Evolutionary conservation across 2,329 filamentous ascomycete species (phyloP), one percentile per base, ranked within the genome.

Genomic region (Plenodomus lindquistii): DNA sequence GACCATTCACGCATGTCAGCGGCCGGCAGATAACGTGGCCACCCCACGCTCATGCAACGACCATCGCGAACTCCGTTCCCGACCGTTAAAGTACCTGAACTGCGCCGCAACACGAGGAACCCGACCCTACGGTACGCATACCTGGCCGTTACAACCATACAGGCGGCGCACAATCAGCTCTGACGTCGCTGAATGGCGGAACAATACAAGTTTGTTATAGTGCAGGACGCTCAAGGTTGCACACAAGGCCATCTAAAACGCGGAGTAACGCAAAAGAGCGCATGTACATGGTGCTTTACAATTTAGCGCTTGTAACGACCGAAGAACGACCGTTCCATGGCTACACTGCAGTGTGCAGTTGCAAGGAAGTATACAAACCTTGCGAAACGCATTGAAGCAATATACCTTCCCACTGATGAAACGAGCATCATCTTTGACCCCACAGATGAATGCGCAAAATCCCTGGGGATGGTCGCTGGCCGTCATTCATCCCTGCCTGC

Each of bases 71-170:
- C 3, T 48, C 38, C 37, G 36, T 18, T 36, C 22, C 18, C 37
- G 41, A 46, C 52, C 48, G 49, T 55, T 50, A 38, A 43, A 37
- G 43, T 43, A 46, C 42, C 42, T 48, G 42, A 39, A 24, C 37
- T 44, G 27, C 19, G 48, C 43, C 42, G 42, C 27, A 48, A 45
- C 39, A 42, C 20, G 46, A 24, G 40, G 16, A 37, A 41, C 52
- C 52, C 52, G 46, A 16, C 40, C 38, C 45, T 49, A 51, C 35
- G 45, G 45, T 50, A 52, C 46, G 7, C 40, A 36, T 31, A 31
- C 27, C 27, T 31, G 10, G 27, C 15, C 27, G 40, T 22, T 38
- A 22, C 40, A 42, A 31, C 29, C 20, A 6, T 19, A 40, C 18
- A 47, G n/a, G 15, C 10, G 41, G 16, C n/a, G 29, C 36, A 46